Evolutionary conservation across 768 basidiomycete genomes (phyloP), one percentile per base, ranked within the genome.

Genomic region (Pholiota conissans): DNA sequence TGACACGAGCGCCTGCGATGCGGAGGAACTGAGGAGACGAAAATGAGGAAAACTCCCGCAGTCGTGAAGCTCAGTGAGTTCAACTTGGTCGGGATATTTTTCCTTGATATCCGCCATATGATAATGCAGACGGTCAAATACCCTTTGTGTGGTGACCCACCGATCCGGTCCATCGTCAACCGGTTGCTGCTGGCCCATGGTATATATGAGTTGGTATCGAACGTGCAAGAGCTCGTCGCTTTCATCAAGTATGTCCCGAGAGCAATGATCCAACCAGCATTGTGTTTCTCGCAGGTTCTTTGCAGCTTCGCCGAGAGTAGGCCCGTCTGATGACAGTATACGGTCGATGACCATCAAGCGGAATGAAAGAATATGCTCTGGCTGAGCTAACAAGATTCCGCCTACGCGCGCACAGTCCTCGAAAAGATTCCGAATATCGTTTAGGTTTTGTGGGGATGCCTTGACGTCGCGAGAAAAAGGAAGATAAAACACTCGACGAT

Each of bases 341-440:
- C 61, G 67, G 55, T 84, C 76, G 20, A 83, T 66, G 3, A 71
- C 73, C 73, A 79, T 75, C 16, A 84, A 69, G 59, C 75, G 73
- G 57, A 80, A 78, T 0, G 84, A 84, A 2, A 84, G 70, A 11
- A 82, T 68, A 27, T 85, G 80, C 47, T 84, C 83, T 0, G 83
- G 84, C 47, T 84, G 84, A 8, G 71, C 57, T 0, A 85, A 68
- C 11, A 83, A 63, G n/a, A 85, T 62, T 0, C 83, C 83, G 7
- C 71, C 65, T 18, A 65, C 64, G 0, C 51, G 51, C 59, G 67
- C 69, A 53, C 84, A 85, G 40, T 73, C 70, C 24, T 65, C 55
- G 59, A 77, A 72, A 5, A 84, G 42, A 5, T 49, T 24, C 6
- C 55, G 62, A 10, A 83, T 70, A 6, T n/a, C n/a, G 47, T 48